Conservation (phyloP, 495 filamentous ascomycete genomes). For the Penicillium dipodomyicola region DNA sequence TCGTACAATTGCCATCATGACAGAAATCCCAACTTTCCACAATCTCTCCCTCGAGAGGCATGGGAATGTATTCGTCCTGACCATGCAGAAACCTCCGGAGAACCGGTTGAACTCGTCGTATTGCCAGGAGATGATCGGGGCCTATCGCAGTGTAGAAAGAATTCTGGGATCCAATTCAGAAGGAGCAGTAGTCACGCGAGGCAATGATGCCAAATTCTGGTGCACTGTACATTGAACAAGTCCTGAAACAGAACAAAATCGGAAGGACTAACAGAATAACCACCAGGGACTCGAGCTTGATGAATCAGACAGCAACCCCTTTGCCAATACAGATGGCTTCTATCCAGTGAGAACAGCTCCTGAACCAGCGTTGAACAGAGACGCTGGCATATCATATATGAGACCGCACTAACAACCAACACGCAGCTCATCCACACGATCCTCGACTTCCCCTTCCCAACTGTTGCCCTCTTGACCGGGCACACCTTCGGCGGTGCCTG, state of each 20-base stretch:
- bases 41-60: slow-evolving; percentile 31
- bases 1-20: slow-evolving; percentile 9
- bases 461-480: slow-evolving; percentile 49
- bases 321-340: slow-evolving; percentile 51
- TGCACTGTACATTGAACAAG: slow-evolving; percentile 36
- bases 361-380: neutral
- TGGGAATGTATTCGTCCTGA: slow-evolving; percentile 48
- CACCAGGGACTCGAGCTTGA: slow-evolving; percentile 46
- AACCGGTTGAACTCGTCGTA: slow-evolving; percentile 47
- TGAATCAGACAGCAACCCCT: slow-evolving; percentile 46
- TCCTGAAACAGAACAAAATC: neutral
- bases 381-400: neutral
- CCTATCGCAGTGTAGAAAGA: slow-evolving; percentile 42
- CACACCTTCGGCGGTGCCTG: slow-evolving; percentile 53
- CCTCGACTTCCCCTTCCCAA: slow-evolving; percentile 52
- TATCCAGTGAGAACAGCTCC: slow-evolving; percentile 33
- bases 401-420: neutral
- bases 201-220: slow-evolving; percentile 51
- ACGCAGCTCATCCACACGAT: slow-evolving; percentile 45
- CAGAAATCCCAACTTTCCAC: slow-evolving; percentile 26
- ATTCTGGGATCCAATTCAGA: slow-evolving; percentile 40
- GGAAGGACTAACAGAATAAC: neutral
- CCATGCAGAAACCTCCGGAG: slow-evolving; percentile 49
- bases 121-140: slow-evolving; percentile 49
- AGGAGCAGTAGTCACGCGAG: slow-evolving; percentile 47